These are phyloP conservation scores for Pythium periplocum DNA, from an alignment of 352 stramenopile species.

Conservation along the genomic window DNA sequence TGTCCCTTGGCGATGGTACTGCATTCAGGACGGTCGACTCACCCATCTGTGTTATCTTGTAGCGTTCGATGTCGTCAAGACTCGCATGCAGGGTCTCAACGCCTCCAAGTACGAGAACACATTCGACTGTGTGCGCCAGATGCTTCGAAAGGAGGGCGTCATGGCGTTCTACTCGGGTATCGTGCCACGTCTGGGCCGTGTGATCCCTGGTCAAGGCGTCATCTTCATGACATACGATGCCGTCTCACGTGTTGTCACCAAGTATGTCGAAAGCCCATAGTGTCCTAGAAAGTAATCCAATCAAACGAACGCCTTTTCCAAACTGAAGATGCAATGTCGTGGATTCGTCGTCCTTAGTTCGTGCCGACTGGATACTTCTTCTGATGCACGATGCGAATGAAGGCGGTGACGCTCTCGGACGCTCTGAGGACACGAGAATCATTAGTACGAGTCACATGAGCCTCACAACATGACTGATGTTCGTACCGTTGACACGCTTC, in stretches of 20 bases:
- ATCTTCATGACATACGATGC: conserved; percentile 95
- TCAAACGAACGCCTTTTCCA: too few species aligned
- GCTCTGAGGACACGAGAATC: conserved; percentile 23
- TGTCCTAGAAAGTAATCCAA: too few species aligned
- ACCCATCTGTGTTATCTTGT: conserved; percentile 2
- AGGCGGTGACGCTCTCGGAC: conserved; percentile 66
- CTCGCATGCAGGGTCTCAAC: conserved; percentile 76
- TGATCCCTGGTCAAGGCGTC: conserved; percentile 96
- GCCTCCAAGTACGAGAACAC: conserved; percentile 75
- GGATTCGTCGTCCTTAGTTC: neutral
- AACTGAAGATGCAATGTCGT: too few species aligned
- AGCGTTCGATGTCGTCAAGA: conserved; percentile 86
- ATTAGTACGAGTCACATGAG: neutral
- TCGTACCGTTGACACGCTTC: conserved; percentile 69
- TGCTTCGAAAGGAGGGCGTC: conserved; percentile 84
- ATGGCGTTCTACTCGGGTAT: conserved; percentile 91
- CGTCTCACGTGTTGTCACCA: conserved; percentile 54
- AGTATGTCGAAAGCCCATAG: conserved; percentile 38
- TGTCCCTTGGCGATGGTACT: conserved; percentile 25
- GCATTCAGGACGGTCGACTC: conserved; percentile 3
- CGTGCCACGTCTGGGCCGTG: conserved; percentile 88
- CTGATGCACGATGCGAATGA: conserved; percentile 74
- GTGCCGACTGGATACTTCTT: conserved; percentile 46
- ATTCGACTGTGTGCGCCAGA: conserved; percentile 89
- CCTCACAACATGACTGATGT: conserved; percentile 2